A percentile compares a stretch with the other conserved stretches of the same genome.
These are phyloP conservation scores for Phytophthora rubi DNA, from an alignment of 352 stramenopile genomes.

Conservation along the genomic window DNA sequence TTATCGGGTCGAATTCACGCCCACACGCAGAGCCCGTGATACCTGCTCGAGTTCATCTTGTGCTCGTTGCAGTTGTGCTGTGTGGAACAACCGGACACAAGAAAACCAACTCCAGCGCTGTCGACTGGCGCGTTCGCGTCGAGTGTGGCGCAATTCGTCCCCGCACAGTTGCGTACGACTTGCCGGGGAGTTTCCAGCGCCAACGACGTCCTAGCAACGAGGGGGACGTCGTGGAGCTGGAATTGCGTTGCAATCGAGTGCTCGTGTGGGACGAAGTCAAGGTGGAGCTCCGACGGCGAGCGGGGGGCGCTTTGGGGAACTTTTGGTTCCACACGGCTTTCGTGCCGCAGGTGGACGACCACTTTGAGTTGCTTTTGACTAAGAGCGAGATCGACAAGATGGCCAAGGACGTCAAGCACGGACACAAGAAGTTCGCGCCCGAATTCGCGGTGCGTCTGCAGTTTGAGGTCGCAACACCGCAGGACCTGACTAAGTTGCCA, in stretches of 20 bases:
- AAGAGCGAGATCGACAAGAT: constrained; percentile 80
- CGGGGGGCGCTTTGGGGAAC: constrained; percentile 54
- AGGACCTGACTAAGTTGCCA: constrained; percentile 30
- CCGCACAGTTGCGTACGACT: constrained; percentile 32
- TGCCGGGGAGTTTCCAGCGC: constrained; percentile 30
- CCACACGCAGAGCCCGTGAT: constrained; percentile 38
- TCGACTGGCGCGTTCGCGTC: constrained; percentile 60
- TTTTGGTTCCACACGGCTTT: constrained; percentile 88
- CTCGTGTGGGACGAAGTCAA: constrained; percentile 73
- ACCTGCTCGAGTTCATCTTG: constrained; percentile 42
- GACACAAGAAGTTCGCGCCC: constrained; percentile 65
- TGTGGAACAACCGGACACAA: constrained; percentile 55
- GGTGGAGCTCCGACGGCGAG: constrained; percentile 53
- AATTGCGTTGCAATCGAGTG: constrained; percentile 50
- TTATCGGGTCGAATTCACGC: constrained; percentile 9
- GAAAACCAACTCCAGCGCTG: constrained; percentile 35
- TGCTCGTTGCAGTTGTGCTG: constrained; percentile 49
- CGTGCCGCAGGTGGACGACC: constrained; percentile 30
- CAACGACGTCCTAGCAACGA: constrained; percentile 8
- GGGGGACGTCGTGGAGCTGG: constrained; percentile 36
- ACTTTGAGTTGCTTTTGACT: constrained; percentile 44
- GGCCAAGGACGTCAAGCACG: constrained; percentile 71
- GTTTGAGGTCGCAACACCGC: constrained; percentile 49
- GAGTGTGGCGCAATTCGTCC: constrained; percentile 49
- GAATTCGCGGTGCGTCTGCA: constrained; percentile 56